A percentile compares a stretch with the other conserved stretches of the same genome.
phyloP scores from a whole-genome alignment of 768 basidiomycete species.

The Naematelia encephala region DNA sequence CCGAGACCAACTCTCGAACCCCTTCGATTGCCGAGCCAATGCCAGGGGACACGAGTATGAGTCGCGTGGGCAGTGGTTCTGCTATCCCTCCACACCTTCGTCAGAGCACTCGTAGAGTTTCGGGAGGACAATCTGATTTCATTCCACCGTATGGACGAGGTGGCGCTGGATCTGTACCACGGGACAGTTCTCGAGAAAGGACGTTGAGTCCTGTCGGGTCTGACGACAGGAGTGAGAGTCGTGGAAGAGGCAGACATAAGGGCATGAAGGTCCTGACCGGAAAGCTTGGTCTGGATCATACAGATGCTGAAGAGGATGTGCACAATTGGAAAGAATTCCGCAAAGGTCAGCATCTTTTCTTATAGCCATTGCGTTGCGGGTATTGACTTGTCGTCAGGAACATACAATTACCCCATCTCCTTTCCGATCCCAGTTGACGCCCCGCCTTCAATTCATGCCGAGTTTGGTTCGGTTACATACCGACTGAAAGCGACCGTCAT shows the following conservation, averaged over 20 bases:
- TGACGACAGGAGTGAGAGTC: constrained; percentile 39
- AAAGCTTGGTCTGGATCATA: constrained; percentile 31
- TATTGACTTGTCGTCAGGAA: constrained; percentile 56
- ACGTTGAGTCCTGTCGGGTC: constrained; percentile 3
- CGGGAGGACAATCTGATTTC: constrained; percentile 21
- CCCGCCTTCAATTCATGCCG: constrained; percentile 71
- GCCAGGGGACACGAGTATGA: too few relatives aligned
- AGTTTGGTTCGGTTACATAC: constrained; percentile 76
- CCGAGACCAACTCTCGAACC: constrained; percentile 7
- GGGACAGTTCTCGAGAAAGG: constrained; percentile 17
- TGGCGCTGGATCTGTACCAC: constrained; percentile 31
- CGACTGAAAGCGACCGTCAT: constrained; percentile 74
- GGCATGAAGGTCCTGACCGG: constrained; percentile 49
- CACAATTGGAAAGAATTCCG: constrained; percentile 78
- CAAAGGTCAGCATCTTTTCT: constrained; percentile 65
- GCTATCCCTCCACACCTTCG: constrained; percentile 8
- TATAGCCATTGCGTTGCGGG: neutral
- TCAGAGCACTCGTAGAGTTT: neutral
- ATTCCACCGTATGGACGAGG: constrained; percentile 38
- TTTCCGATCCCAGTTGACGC: constrained; percentile 76
- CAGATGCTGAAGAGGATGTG: constrained; percentile 41
- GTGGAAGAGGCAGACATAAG: constrained; percentile 49
- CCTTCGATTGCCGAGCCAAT: constrained; percentile 11
- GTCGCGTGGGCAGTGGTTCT: constrained; percentile 10
- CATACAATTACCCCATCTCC: constrained; percentile 90